These are phyloP conservation scores for Rhizopus arrhizus DNA, from an alignment of 371 early-diverging fungal species.

Conservation along the genomic window DNA sequence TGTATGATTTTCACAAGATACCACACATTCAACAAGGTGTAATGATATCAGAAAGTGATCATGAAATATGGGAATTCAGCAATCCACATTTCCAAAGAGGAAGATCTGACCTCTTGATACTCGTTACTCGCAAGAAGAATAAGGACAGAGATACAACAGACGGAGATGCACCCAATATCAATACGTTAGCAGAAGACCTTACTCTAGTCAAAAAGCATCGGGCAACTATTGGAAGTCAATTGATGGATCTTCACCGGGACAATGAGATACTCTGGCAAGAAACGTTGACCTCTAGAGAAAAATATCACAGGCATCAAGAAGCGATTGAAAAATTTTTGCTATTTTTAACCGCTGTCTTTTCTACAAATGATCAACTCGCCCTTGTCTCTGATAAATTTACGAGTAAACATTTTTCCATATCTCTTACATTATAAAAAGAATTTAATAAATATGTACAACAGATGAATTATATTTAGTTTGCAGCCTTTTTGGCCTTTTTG, in stretches of 20 bases:
- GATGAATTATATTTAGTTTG: neutral
- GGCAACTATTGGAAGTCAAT: slow-evolving; percentile 74
- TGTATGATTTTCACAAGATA: slow-evolving; percentile 86
- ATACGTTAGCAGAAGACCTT: slow-evolving; percentile 70
- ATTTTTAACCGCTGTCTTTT: slow-evolving; percentile 73
- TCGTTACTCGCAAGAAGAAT: slow-evolving; percentile 57
- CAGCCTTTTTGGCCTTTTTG: slow-evolving; percentile 30
- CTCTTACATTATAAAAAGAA: neutral
- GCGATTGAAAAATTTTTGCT: slow-evolving; percentile 85
- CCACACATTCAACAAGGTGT: slow-evolving; percentile 79
- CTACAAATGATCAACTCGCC: slow-evolving; percentile 24
- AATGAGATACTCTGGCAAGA: slow-evolving; percentile 88
- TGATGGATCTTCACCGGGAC: slow-evolving; percentile 82
- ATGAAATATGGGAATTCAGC: slow-evolving; percentile 65
- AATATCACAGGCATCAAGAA: slow-evolving; percentile 81
- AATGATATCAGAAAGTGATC: slow-evolving; percentile 63
- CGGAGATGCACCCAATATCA: slow-evolving; percentile 40
- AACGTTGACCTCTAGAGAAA: slow-evolving; percentile 67
- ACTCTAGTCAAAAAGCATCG: slow-evolving; percentile 83
- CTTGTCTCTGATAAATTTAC: neutral
- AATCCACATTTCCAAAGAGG: slow-evolving; percentile 56
- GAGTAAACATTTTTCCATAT: neutral
- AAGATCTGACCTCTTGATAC: slow-evolving; percentile 52
- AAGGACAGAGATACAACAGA: slow-evolving; percentile 50
- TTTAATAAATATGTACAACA: neutral